Evolutionary conservation across 805 yeast genomes (phyloP).

Genomic region (Wickerhamomyces bovis): DNA sequence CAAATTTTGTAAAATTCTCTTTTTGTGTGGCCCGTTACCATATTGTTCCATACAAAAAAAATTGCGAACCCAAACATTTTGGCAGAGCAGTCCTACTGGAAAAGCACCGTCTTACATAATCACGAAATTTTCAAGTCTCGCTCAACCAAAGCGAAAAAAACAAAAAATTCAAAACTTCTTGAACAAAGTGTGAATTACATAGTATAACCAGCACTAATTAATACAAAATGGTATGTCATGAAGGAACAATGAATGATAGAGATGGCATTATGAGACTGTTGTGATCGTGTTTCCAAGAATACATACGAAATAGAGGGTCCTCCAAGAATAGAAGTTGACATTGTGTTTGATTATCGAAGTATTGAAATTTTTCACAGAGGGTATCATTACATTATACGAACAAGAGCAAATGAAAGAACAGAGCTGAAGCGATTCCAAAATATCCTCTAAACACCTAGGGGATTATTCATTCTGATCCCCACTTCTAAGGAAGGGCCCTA

Average conservation of each 20-base stretch:
- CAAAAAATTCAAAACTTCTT: conserved; percentile 2
- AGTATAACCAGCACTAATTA: conserved; percentile 7
- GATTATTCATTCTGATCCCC: not conserved
- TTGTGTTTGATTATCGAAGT: not conserved
- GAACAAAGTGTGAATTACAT: not conserved
- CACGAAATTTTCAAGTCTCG: conserved; percentile 1
- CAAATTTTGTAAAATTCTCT: no score
- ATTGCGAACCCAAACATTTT: not conserved
- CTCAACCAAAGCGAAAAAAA: not conserved
- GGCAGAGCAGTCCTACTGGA: not conserved
- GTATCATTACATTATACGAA: not conserved
- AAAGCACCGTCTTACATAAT: not conserved
- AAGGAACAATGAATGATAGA: not conserved
- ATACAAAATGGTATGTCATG: conserved; percentile 20
- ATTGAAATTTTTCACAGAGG: not conserved
- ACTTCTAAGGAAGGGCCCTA: no score
- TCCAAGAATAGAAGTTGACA: not conserved
- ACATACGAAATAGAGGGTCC: not conserved
- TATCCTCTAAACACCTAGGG: not conserved
- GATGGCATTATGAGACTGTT: not conserved
- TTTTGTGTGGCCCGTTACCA: not conserved
- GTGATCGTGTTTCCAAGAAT: not conserved
- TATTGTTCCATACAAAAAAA: not conserved
- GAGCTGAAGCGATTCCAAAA: not conserved
- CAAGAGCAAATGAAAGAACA: not conserved